phyloP scores from a whole-genome alignment of 1,284 basidiomycete species.

The Hypsizygus ulmarius region DNA sequence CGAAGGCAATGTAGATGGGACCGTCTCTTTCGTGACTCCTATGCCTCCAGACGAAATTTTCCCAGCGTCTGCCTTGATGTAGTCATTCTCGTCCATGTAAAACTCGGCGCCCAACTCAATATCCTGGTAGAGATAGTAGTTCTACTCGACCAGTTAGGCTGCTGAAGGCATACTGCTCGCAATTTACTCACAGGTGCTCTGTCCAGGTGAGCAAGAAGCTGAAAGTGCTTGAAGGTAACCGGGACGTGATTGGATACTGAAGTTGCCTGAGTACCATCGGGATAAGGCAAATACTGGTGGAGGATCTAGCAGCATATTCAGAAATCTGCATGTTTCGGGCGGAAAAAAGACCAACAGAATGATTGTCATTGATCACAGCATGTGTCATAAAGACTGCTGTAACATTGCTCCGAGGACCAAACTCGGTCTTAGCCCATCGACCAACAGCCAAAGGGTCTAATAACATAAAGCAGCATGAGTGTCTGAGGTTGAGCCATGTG shows the following conservation, averaged over 20 bases:
- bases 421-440: slow-evolving; percentile 55
- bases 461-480: not conserved
- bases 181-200: slow-evolving; percentile 47
- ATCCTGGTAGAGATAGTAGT: slow-evolving; percentile 50
- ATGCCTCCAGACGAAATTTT: slow-evolving; percentile 29
- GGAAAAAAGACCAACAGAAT: slow-evolving; percentile 39
- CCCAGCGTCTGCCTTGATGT: slow-evolving; percentile 37
- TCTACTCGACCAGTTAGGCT: slow-evolving; percentile 31
- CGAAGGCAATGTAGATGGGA: slow-evolving; percentile 20
- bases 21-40: slow-evolving; percentile 42
- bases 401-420: slow-evolving; percentile 51
- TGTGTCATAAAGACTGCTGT: slow-evolving; percentile 70
- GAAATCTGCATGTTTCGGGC: not conserved
- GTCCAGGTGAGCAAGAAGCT: slow-evolving; percentile 61
- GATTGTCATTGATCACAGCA: slow-evolving; percentile 63
- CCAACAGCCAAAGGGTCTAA: slow-evolving; percentile 58
- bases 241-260: slow-evolving; percentile 46
- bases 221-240: slow-evolving; percentile 72
- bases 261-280: slow-evolving; percentile 25
- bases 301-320: slow-evolving; percentile 39
- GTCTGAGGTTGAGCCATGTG: not conserved
- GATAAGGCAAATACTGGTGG: slow-evolving; percentile 39
- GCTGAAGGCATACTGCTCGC: not conserved
- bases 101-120: slow-evolving; percentile 66
- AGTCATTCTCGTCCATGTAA: slow-evolving; percentile 65